phyloP scores from a whole-genome alignment of 345 rosid genomes.

The Stellera chamaejasme region DNA sequence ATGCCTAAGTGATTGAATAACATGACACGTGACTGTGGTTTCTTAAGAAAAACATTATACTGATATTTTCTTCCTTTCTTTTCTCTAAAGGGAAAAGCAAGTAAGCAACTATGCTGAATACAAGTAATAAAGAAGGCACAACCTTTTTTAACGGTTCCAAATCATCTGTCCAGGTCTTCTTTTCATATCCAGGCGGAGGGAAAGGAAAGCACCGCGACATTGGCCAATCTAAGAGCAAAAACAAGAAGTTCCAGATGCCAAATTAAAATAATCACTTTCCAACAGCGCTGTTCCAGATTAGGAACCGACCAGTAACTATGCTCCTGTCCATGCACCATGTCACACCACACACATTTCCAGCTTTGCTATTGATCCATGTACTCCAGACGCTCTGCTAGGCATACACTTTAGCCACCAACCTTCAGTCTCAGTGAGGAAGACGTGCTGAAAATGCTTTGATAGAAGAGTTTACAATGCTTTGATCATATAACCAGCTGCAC shows the following conservation, averaged over 20 bases:
- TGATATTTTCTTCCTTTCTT: too few species aligned
- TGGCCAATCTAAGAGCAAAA: constrained; percentile 28
- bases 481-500: constrained; percentile 11
- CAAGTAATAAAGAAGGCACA: constrained; percentile 12
- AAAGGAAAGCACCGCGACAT: constrained; percentile 99
- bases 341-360: constrained; percentile 54
- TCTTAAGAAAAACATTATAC: too few species aligned
- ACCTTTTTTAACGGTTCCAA: constrained; percentile 68
- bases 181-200: constrained; percentile 96
- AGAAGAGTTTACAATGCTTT: constrained; percentile 7
- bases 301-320: constrained; percentile 44
- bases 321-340: constrained; percentile 61
- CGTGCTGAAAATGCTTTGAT: constrained; percentile 14
- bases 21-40: too few species aligned
- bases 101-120: neutral
- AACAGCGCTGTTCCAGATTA: constrained; percentile 33
- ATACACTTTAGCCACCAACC: constrained; percentile 12
- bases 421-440: constrained; percentile 9
- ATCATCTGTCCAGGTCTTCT: constrained; percentile 53
- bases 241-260: constrained; percentile 19
- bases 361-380: constrained; percentile 26
- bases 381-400: constrained; percentile 13
- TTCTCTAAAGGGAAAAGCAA: neutral
- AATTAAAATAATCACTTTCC: constrained; percentile 31
- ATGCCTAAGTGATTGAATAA: too few species aligned